Evolutionary conservation across 2,329 filamentous ascomycete species (phyloP).

Genomic region (Nemania sp.): DNA sequence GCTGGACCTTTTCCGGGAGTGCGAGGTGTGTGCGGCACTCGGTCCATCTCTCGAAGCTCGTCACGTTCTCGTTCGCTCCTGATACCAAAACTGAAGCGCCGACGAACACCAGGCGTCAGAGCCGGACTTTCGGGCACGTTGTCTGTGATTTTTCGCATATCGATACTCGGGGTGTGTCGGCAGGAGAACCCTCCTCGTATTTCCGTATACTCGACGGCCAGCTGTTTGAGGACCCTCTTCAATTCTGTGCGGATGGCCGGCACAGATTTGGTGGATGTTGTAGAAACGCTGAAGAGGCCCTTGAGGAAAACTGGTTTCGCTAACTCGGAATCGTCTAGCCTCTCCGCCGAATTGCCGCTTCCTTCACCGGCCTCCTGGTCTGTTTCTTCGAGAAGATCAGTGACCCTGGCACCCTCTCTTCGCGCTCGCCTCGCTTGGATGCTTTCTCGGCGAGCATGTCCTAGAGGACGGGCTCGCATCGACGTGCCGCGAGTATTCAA

Average conservation of each 20-base stretch:
- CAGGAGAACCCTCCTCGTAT: constrained; percentile 94
- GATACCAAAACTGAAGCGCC: constrained; percentile 83
- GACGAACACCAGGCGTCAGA: constrained; percentile 62
- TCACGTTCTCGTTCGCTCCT: constrained; percentile 68
- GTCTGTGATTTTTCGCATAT: constrained; percentile 75
- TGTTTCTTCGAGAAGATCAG: constrained; percentile 88
- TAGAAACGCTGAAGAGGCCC: constrained; percentile 94
- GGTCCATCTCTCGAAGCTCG: constrained; percentile 67
- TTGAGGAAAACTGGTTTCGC: constrained; percentile 95
- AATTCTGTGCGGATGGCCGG: constrained; percentile 85
- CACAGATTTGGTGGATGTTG: constrained; percentile 89
- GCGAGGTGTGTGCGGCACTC: constrained; percentile 52
- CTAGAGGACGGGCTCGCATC: constrained; percentile 80
- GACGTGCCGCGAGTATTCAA: constrained; percentile 63
- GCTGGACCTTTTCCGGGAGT: constrained; percentile 51
- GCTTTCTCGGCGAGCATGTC: constrained; percentile 86
- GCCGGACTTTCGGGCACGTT: constrained; percentile 61
- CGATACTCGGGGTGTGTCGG: constrained; percentile 85
- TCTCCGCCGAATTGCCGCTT: constrained; percentile 63
- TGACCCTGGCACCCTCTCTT: constrained; percentile 71
- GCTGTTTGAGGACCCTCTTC: constrained; percentile 82
- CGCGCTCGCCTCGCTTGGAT: constrained; percentile 82
- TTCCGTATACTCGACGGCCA: constrained; percentile 88
- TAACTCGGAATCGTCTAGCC: constrained; percentile 71
- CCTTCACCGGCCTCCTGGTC: constrained; percentile 73